A percentile compares a stretch with the other conserved stretches of the same genome.
Evolutionary conservation across 2,329 filamentous ascomycete genomes (phyloP).

Genomic region (Conoideocrella luteorostrata): DNA sequence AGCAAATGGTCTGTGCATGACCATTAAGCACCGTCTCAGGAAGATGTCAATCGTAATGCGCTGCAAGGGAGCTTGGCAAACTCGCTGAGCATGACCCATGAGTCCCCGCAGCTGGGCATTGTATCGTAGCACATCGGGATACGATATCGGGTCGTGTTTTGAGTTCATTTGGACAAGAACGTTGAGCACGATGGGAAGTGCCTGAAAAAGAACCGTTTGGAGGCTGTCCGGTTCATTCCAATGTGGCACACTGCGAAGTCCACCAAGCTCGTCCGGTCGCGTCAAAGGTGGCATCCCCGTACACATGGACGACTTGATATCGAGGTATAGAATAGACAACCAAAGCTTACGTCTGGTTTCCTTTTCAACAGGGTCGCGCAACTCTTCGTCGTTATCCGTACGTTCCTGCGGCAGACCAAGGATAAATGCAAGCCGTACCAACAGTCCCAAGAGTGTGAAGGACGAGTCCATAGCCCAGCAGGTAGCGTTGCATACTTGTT

Average conservation of each 20-base stretch:
- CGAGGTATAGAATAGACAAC: conserved; percentile 29
- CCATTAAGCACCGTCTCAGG: conserved; percentile 28
- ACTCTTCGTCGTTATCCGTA: conserved; percentile 17
- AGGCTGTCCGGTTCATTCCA: conserved; percentile 22
- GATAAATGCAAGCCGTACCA: conserved; percentile 28
- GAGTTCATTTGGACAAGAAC: conserved; percentile 27
- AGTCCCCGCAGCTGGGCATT: conserved; percentile 26
- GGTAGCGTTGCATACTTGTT: conserved; percentile 30
- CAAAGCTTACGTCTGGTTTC: conserved; percentile 25
- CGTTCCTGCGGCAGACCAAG: conserved; percentile 27
- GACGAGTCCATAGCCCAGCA: conserved; percentile 31
- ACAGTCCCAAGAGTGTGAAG: conserved; percentile 27
- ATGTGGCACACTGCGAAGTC: conserved; percentile 18
- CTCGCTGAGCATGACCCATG: conserved; percentile 22
- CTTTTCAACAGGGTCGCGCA: conserved; percentile 18
- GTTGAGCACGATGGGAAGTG: conserved; percentile 23
- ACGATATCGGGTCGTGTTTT: conserved; percentile 23
- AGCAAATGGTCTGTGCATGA: conserved; percentile 29
- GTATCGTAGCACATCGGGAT: conserved; percentile 26
- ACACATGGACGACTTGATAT: conserved; percentile 28
- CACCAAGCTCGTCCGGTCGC: conserved; percentile 23
- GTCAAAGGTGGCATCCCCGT: conserved; percentile 29
- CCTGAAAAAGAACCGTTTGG: conserved; percentile 25
- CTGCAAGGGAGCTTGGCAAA: conserved; percentile 24
- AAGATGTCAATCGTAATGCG: conserved; percentile 29